Base-by-base conservation (phyloP, 352 stramenopile species). In the Pythium angustatum region DNA sequence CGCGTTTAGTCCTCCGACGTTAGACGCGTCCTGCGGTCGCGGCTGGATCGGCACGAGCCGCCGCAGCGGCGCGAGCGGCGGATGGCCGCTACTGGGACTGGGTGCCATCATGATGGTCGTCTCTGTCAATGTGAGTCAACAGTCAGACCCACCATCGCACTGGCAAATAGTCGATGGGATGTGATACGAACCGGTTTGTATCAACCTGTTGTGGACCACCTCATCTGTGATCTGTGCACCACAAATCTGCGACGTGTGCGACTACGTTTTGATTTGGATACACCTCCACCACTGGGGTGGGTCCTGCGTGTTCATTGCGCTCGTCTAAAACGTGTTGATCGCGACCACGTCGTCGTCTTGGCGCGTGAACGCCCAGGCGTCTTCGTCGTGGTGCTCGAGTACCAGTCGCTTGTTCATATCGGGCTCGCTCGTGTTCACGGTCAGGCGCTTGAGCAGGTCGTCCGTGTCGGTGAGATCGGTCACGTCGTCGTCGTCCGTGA, bases 41-140 rank as follows among this genome's bases (percentile, higher is more conserved):
- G 64, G 64, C 57, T 71, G 64, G 41, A 71, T 71, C 40, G 56
- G 36, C 64, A 71, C 56, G 41, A 71, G 50, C 41, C 26, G 34
- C 48, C 64, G 64, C 64, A 62, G 27, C 48, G 52, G 63, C 28
- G 44, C 55, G 10, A 43, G 48, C 41, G 41, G 19, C 7, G 28
- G 26, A n/a, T n/a, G n/a, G n/a, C n/a, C n/a, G n/a, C n/a, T n/a
- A n/a, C n/a, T n/a, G n/a, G n/a, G n/a, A n/a, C n/a, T n/a, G n/a
- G n/a, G n/a, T n/a, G n/a, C n/a, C n/a, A n/a, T n/a, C n/a, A n/a
- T n/a, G n/a, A n/a, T 21, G 41, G 33, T 19, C 38, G 22, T 44
- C 38, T 41, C 34, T 10, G 34, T 41, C 8, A 41, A 41, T n/a
- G n/a, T n/a, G n/a, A n/a, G n/a, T n/a, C n/a, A n/a, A n/a, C n/a